Evolutionary conservation across 345 rosid genomes (phyloP).

Genomic region (Microthlaspi erraticum): DNA sequence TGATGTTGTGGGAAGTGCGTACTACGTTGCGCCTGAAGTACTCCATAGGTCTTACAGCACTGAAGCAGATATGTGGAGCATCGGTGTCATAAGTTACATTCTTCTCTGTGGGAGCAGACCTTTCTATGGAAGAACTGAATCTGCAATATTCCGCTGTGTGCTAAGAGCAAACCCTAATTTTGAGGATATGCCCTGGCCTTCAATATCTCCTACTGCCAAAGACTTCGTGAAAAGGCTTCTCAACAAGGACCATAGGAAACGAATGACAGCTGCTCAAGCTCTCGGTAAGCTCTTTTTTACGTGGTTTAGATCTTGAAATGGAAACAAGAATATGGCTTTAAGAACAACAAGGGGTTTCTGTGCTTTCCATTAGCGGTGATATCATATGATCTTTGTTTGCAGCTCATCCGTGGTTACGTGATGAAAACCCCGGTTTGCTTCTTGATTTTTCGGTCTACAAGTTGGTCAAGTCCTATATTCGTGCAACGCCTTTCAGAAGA

Average conservation of each 20-base stretch:
- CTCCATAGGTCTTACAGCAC: conserved; percentile 93
- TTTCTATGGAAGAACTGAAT: conserved; percentile 91
- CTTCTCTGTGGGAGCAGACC: conserved; percentile 98
- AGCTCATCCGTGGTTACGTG: conserved; percentile 95
- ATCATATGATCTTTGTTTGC: conserved; percentile 38
- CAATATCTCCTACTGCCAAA: conserved; percentile 77
- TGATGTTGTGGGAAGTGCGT: conserved; percentile 98
- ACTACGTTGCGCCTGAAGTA: conserved; percentile 98
- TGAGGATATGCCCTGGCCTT: conserved; percentile 94
- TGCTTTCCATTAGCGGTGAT: conserved; percentile 14
- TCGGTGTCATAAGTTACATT: conserved; percentile 91
- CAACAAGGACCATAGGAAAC: conserved; percentile 93
- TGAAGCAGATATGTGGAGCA: conserved; percentile 98
- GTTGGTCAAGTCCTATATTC: conserved; percentile 75
- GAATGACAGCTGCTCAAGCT: conserved; percentile 98
- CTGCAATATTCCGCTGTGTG: conserved; percentile 94
- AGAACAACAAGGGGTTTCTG: not conserved
- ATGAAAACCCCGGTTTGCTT: conserved; percentile 61
- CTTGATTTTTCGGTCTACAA: conserved; percentile 82
- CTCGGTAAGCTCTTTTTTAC: conserved; percentile 57
- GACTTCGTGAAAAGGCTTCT: conserved; percentile 93
- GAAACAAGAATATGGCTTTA: conserved; percentile 32
- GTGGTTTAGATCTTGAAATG: conserved; percentile 1
- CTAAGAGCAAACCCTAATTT: conserved; percentile 90
- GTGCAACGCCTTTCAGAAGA: conserved; percentile 74